Conservation (phyloP, 2,329 filamentous ascomycete genomes). For the Epichloe aotearoae region DNA sequence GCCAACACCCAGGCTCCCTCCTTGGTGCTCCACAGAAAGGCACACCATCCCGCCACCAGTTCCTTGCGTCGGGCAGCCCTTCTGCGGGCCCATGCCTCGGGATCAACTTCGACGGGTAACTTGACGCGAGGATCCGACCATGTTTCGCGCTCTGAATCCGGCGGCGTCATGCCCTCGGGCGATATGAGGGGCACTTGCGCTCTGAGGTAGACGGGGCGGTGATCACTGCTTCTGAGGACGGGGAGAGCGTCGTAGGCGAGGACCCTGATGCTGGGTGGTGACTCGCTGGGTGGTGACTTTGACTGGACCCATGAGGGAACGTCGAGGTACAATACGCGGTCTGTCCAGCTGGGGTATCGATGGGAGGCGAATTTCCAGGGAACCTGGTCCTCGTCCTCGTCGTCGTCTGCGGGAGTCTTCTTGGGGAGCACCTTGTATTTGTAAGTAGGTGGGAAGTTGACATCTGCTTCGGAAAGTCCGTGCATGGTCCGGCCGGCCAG, state of each 20-base stretch:
- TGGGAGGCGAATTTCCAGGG: constrained; percentile 66
- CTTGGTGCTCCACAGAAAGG: constrained; percentile 40
- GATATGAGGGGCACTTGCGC: constrained; percentile 49
- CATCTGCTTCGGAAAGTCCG: constrained; percentile 58
- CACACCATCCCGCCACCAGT: constrained; percentile 38
- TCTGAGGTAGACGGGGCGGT: constrained; percentile 68
- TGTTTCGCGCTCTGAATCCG: constrained; percentile 8
- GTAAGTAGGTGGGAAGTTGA: constrained; percentile 84
- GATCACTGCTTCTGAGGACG: constrained; percentile 71
- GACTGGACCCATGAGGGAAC: constrained; percentile 37
- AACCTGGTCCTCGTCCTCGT: constrained; percentile 20
- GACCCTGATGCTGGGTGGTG: constrained; percentile 30
- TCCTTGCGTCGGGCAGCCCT: constrained; percentile 32
- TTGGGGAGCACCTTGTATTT: constrained; percentile 51
- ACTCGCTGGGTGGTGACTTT: constrained; percentile 14
- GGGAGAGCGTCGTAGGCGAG: constrained; percentile 63
- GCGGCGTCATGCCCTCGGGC: constrained; percentile 25
- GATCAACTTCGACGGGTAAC: constrained; percentile 39
- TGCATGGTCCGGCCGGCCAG: constrained; percentile 59
- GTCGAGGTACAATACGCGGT: constrained; percentile 71
- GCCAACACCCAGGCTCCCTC: constrained; percentile 34
- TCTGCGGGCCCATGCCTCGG: constrained; percentile 40
- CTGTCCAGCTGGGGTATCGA: constrained; percentile 87
- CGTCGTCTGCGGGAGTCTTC: constrained; percentile 10
- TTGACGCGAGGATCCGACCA: constrained; percentile 27